Percentiles rank a stretch among this genome's conserved stretches.
Evolutionary conservation across 140 eudicot species (phyloP).

Genomic region (Senecio squalidus): DNA sequence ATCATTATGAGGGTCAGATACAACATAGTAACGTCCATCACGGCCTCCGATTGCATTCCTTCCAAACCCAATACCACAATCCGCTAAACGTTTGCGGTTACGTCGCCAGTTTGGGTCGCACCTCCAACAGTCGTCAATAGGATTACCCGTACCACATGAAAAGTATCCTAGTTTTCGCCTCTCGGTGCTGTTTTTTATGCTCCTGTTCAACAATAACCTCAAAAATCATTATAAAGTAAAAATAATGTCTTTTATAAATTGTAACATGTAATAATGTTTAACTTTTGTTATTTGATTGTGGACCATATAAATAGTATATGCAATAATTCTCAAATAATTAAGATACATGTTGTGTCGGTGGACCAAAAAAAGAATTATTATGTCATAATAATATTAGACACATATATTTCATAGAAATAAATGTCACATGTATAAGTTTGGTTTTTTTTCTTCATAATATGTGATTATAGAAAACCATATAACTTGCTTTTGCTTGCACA

Average conservation of each 20-base stretch:
- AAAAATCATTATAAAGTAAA: background rate
- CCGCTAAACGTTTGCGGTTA: conserved; percentile 74
- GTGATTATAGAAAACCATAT: background rate
- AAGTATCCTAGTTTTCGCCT: conserved; percentile 76
- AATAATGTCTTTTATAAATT: background rate
- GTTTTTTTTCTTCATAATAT: background rate
- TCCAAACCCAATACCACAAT: conserved; percentile 83
- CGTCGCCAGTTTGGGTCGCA: conserved; percentile 72
- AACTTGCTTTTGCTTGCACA: conserved; percentile 19
- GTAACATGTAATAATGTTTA: conserved; percentile 7
- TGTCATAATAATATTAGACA: background rate
- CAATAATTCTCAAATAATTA: conserved; percentile 13
- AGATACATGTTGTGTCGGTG: background rate
- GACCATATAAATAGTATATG: conserved; percentile 10
- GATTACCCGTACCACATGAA: conserved; percentile 80
- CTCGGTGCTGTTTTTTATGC: conserved; percentile 52
- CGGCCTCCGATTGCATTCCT: conserved; percentile 83
- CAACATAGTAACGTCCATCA: conserved; percentile 66
- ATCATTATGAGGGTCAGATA: conserved; percentile 54
- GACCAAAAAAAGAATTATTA: conserved; percentile 1
- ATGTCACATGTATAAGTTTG: conserved; percentile 1
- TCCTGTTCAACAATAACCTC: conserved; percentile 36
- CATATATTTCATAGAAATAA: background rate
- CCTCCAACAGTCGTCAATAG: conserved; percentile 83
- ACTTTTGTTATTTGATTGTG: background rate